phyloP scores from a whole-genome alignment of 163 green algal genomes.

The Volvox carteri region DNA sequence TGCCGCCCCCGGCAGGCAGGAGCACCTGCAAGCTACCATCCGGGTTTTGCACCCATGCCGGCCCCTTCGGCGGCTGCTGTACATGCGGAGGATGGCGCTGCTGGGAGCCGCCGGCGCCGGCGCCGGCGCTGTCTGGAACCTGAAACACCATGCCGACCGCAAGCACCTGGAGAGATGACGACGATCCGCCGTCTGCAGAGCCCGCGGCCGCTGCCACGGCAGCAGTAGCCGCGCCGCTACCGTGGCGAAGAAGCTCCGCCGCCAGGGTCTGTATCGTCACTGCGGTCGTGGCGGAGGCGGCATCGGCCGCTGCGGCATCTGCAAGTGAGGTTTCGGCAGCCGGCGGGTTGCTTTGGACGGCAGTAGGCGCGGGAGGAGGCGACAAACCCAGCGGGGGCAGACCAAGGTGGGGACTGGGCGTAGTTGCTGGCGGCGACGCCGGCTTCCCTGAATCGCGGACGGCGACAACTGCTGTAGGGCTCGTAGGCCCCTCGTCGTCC shows the following conservation, averaged over 20 bases:
- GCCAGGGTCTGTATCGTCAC: conserved; percentile 16
- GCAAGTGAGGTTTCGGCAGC: background rate
- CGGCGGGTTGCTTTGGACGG: background rate
- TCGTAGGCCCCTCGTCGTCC: no score
- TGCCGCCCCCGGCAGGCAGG: background rate
- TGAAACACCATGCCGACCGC: conserved; percentile 26
- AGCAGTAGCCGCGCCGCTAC: background rate
- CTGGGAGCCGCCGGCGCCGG: background rate
- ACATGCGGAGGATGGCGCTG: background rate
- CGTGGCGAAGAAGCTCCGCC: conserved; percentile 31
- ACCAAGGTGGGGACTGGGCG: conserved; percentile 19
- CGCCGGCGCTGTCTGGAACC: background rate
- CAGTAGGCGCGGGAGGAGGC: background rate
- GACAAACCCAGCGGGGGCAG: background rate
- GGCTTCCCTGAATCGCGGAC: background rate
- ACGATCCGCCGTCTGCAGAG: background rate
- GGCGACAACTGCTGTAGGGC: no score
- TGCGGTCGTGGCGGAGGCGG: background rate
- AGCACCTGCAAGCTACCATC: conserved; percentile 35
- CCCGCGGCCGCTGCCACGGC: background rate
- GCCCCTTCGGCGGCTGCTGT: background rate
- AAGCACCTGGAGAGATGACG: background rate
- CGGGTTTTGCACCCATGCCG: conserved; percentile 20
- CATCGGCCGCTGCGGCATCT: background rate
- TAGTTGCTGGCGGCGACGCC: background rate